These are phyloP conservation scores for Phialocephala subalpina DNA, from an alignment of 2,329 filamentous ascomycete species.

Conservation along the genomic window DNA sequence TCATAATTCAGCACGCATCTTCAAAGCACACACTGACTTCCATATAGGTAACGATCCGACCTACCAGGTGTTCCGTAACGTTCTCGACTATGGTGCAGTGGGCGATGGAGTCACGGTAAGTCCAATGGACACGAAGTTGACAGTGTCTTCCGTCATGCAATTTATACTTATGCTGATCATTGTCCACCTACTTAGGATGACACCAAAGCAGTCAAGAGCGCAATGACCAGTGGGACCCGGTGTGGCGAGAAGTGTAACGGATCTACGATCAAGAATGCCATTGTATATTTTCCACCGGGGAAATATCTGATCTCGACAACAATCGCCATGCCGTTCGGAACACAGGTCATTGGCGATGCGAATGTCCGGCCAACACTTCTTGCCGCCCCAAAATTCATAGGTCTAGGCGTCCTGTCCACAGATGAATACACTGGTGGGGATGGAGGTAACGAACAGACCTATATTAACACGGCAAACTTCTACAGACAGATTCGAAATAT, in stretches of 20 bases:
- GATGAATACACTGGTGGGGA: slow-evolving; percentile 16
- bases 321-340: slow-evolving; percentile 21
- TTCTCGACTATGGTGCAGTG: slow-evolving; percentile 27
- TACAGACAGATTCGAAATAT: slow-evolving; percentile 61
- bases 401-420: slow-evolving; percentile 79
- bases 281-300: slow-evolving; percentile 30
- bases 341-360: slow-evolving; percentile 28
- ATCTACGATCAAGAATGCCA: slow-evolving; percentile 54
- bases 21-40: no score
- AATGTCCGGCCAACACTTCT: slow-evolving; percentile 71
- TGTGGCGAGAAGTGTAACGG: slow-evolving; percentile 41
- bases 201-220: slow-evolving; percentile 73
- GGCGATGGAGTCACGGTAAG: slow-evolving; percentile 29
- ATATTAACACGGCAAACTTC: slow-evolving; percentile 17
- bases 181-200: slow-evolving; percentile 25
- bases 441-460: slow-evolving; percentile 5
- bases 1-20: no score
- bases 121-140: background rate
- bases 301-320: slow-evolving; percentile 25
- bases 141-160: background rate
- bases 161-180: background rate
- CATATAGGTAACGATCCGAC: slow-evolving; percentile 19
- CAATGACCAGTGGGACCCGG: slow-evolving; percentile 21
- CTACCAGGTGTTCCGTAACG: slow-evolving; percentile 28
- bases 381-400: slow-evolving; percentile 72